phyloP scores from a whole-genome alignment of 768 basidiomycete species.

The Gyrodon lividus region DNA sequence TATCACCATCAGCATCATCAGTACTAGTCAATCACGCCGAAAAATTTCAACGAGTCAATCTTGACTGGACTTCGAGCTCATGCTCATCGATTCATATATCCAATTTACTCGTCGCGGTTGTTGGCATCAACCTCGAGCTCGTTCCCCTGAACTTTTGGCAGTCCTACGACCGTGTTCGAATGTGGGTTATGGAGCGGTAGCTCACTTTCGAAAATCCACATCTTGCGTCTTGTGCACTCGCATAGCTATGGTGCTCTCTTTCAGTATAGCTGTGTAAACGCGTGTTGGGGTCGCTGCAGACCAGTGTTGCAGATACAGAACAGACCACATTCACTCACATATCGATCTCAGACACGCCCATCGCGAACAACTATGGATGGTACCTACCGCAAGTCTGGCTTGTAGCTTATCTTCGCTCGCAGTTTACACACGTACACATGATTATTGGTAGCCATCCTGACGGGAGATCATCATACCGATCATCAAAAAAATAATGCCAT shows the following conservation, averaged over 20 bases:
- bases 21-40: neutral
- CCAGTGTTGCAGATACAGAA: neutral
- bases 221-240: neutral
- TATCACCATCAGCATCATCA: neutral
- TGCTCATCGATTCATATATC: neutral
- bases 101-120: neutral
- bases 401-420: neutral
- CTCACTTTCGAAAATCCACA: neutral
- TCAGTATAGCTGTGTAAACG: neutral
- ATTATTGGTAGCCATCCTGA: neutral
- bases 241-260: neutral
- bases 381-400: neutral
- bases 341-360: neutral
- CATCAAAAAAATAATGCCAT: slow-evolving; percentile 2
- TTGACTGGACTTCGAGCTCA: neutral
- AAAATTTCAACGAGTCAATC: neutral
- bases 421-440: neutral
- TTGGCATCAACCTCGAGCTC: neutral
- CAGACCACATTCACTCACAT: neutral
- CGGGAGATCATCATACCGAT: neutral
- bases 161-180: neutral
- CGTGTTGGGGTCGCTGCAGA: neutral
- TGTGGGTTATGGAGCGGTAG: neutral
- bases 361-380: neutral
- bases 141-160: neutral